Evolutionary conservation across 2,329 filamentous ascomycete species (phyloP).

Genomic region (Graphilbum fragrans): DNA sequence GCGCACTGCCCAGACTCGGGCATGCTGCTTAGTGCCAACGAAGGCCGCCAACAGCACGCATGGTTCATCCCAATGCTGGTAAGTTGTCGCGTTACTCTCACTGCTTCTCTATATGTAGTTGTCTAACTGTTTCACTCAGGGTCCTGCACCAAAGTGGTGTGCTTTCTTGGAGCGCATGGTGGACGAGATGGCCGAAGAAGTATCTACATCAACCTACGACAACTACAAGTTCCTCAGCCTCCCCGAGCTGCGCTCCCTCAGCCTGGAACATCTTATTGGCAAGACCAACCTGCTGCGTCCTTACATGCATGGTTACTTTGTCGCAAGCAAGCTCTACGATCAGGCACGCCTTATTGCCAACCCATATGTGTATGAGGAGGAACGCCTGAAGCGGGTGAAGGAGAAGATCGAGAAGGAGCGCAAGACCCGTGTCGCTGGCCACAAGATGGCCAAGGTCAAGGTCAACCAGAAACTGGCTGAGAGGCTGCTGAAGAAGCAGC

Average conservation of each 20-base stretch:
- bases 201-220: constrained; percentile 76
- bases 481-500: constrained; percentile 55
- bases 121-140: constrained; percentile 22
- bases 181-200: constrained; percentile 91
- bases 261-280: constrained; percentile 78
- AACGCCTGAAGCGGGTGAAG: constrained; percentile 79
- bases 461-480: constrained; percentile 79
- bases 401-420: constrained; percentile 95
- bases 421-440: constrained; percentile 85
- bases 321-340: constrained; percentile 88
- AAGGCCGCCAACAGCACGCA: constrained; percentile 86
- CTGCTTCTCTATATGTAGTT: background rate
- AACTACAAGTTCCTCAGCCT: constrained; percentile 97
- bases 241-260: constrained; percentile 74
- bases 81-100: background rate
- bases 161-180: constrained; percentile 94
- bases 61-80: constrained; percentile 27
- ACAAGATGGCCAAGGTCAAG: constrained; percentile 69
- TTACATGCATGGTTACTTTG: constrained; percentile 99
- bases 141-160: constrained; percentile 90
- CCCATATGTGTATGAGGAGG: constrained; percentile 87
- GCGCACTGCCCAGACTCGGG: constrained; percentile 86
- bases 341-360: constrained; percentile 88
- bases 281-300: constrained; percentile 81
- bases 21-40: constrained; percentile 94